Evolutionary conservation across 768 basidiomycete genomes (phyloP).

Genomic region (Bullera alba): DNA sequence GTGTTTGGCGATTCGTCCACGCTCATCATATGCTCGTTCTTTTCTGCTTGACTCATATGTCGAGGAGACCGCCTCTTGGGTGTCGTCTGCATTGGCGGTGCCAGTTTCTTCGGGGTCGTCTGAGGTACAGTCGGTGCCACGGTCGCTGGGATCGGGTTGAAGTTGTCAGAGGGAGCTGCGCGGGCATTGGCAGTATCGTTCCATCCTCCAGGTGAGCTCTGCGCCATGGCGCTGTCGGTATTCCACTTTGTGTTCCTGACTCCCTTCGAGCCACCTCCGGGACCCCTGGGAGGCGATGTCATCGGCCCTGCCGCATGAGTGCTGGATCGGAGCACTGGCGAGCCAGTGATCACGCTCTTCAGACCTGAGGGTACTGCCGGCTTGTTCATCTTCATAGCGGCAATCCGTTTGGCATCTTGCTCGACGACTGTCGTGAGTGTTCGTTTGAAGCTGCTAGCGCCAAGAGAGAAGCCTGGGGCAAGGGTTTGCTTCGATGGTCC

Average conservation of each 20-base stretch:
- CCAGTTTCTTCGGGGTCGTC: not conserved
- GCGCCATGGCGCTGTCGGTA: not conserved
- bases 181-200: not conserved
- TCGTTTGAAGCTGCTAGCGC: conserved; percentile 41
- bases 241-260: conserved; percentile 10
- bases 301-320: conserved; percentile 2
- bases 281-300: conserved; percentile 17
- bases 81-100: not conserved
- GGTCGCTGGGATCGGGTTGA: conserved; percentile 12
- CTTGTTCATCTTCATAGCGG: conserved; percentile 11
- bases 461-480: conserved; percentile 1
- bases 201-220: conserved; percentile 19
- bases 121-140: no score
- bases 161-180: conserved; percentile 11
- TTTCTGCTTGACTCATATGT: no score
- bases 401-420: conserved; percentile 33
- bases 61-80: no score
- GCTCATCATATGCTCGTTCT: no score
- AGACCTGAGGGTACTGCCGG: no score
- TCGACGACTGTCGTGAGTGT: conserved; percentile 36
- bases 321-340: not conserved
- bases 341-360: no score
- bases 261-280: conserved; percentile 13
- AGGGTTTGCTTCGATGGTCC: not conserved
- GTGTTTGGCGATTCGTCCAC: conserved; percentile 7